Percentiles rank a stretch among this genome's conserved stretches.
Conservation (phyloP, 306 rosid genomes). For the Cucurbita moschata region DNA sequence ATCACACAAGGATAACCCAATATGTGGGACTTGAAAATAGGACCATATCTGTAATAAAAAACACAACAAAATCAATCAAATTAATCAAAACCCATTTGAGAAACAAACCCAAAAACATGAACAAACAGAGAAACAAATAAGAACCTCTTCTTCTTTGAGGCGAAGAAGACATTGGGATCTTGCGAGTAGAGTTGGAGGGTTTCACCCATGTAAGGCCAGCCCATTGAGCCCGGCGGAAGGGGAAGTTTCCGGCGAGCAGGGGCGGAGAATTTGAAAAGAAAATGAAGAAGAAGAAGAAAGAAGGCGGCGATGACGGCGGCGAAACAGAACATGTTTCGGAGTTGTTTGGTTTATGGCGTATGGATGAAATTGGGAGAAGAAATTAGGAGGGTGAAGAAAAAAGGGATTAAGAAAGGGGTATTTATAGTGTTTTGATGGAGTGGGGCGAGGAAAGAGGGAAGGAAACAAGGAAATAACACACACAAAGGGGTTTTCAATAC, state of each 20-base stretch:
- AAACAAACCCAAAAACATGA: neutral
- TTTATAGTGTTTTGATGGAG: neutral
- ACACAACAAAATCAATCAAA: neutral
- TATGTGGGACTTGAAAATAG: constrained; percentile 94
- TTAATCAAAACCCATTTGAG: neutral
- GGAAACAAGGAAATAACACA: constrained; percentile 12
- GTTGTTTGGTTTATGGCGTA: neutral
- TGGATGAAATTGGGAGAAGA: neutral
- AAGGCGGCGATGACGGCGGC: neutral
- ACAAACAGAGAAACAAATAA: neutral
- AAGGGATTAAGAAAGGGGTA: neutral
- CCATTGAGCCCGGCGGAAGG: constrained; percentile 81
- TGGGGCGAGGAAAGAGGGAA: neutral
- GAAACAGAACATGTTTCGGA: constrained; percentile 7
- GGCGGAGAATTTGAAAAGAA: constrained; percentile 16
- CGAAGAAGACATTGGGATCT: constrained; percentile 84
- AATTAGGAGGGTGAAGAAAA: neutral
- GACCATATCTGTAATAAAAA: constrained; percentile 42
- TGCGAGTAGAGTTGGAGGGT: constrained; percentile 91
- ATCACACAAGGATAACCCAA: constrained; percentile 92
- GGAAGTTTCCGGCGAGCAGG: constrained; percentile 21
- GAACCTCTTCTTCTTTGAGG: constrained; percentile 52
- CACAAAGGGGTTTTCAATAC: constrained; percentile 24
- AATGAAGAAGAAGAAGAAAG: constrained; percentile 15
- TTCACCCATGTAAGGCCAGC: constrained; percentile 82